Percentiles rank a stretch among this genome's conserved stretches.
Evolutionary conservation across 495 filamentous ascomycete species (phyloP).

Genomic region (Neurospora tetrasperma): DNA sequence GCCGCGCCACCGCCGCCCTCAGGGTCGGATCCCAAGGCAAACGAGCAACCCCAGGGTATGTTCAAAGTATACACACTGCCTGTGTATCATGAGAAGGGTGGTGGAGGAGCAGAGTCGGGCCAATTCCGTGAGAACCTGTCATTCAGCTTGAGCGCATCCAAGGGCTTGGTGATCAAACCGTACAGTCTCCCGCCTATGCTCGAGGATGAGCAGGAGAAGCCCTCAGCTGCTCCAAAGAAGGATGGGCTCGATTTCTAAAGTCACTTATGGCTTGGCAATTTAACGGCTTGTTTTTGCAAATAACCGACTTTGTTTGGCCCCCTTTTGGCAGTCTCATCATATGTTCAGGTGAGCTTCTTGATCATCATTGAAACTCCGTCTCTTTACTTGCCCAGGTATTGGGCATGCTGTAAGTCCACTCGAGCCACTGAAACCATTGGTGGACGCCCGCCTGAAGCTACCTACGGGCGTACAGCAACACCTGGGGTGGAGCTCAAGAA

Average conservation of each 20-base stretch:
- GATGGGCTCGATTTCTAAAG: slow-evolving; percentile 26
- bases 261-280: neutral
- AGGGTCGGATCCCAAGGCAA: slow-evolving; percentile 32
- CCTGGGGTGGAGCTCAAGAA: neutral
- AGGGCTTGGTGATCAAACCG: slow-evolving; percentile 70
- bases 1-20: slow-evolving; percentile 31
- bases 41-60: slow-evolving; percentile 79
- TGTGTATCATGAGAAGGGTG: slow-evolving; percentile 76
- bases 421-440: neutral
- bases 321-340: neutral
- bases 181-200: slow-evolving; percentile 87
- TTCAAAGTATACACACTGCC: slow-evolving; percentile 74
- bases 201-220: slow-evolving; percentile 60
- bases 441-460: neutral
- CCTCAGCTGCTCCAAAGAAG: slow-evolving; percentile 15
- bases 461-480: neutral
- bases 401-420: neutral
- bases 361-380: neutral
- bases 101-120: slow-evolving; percentile 57
- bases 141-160: slow-evolving; percentile 76
- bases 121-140: slow-evolving; percentile 75
- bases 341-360: neutral
- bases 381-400: neutral
- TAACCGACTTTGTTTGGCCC: neutral
- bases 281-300: neutral